Percentiles rank a stretch among this genome's conserved stretches.
These are phyloP conservation scores for Alternaria hordeiaustralica DNA, from an alignment of 2,329 filamentous ascomycete species.

Conservation along the genomic window DNA sequence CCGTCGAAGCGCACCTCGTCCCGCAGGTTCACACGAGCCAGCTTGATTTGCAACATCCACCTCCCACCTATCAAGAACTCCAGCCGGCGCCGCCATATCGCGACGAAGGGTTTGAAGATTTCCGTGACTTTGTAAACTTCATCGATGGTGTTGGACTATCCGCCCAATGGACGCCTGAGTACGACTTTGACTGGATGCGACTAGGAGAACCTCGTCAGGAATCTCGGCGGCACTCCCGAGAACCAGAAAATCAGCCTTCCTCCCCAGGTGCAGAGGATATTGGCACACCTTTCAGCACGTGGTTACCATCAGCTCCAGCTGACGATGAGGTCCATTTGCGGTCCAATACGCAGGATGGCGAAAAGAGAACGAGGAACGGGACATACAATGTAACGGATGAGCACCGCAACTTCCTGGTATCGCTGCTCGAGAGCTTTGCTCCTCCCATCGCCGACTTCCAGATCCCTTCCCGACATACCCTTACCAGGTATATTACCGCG, in stretches of 20 bases:
- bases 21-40: constrained; percentile 12
- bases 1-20: constrained; percentile 3
- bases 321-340: constrained; percentile 34
- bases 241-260: constrained; percentile 17
- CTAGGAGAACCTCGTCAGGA: constrained; percentile 25
- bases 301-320: constrained; percentile 38
- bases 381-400: constrained; percentile 38
- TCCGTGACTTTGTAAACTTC: constrained; percentile 42
- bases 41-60: constrained; percentile 19
- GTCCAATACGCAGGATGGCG: constrained; percentile 26
- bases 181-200: constrained; percentile 38
- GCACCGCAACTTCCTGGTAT: constrained; percentile 30
- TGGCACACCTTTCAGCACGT: constrained; percentile 39
- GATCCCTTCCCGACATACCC: constrained; percentile 38
- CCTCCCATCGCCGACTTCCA: constrained; percentile 32
- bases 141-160: constrained; percentile 42
- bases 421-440: constrained; percentile 26
- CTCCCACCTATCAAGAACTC: constrained; percentile 15
- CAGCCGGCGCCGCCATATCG: constrained; percentile 14
- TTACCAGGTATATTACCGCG: constrained; percentile 40
- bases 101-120: constrained; percentile 38
- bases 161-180: constrained; percentile 41
- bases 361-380: constrained; percentile 23
- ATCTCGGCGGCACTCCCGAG: constrained; percentile 25
- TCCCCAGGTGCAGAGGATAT: constrained; percentile 36